Evolutionary conservation across 768 basidiomycete genomes (phyloP), one percentile per base, ranked within the genome.

Genomic region (Termitomyces sp.): DNA sequence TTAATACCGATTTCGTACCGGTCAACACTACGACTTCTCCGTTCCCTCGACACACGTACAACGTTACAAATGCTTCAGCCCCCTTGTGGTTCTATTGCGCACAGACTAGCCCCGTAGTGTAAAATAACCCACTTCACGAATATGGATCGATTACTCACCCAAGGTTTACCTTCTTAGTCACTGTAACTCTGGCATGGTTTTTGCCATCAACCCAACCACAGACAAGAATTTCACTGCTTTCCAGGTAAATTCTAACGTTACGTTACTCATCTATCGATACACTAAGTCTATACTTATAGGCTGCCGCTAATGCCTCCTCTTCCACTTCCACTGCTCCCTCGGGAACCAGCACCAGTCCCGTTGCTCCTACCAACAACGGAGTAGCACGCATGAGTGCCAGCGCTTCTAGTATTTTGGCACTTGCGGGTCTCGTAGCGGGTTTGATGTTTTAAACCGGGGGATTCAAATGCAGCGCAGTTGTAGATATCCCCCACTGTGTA

Each of bases 31-130:
- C 66, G 20, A 13, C 7, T 22, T 2, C 26, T 44, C 29, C 53
- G 4, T 26, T 44, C 31, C 42, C 53, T 29, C 18, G 7, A 27
- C 72, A 78, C 74, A 42, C n/a, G n/a, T n/a, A n/a, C n/a, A n/a
- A n/a, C n/a, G 63, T 85, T 55, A 68, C 72, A 52, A 71, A 81
- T 64, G 68, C 72, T 20, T 68, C 74, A n/a, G 61, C 72, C 3
- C 81, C 85, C 9, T 67, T 84, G 26, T 87, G 84, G 84, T 84
- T 86, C 76, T 83, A 75, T 76, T 85, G 83, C 61, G 74, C 72
- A 18, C 83, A 85, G 68, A 74, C 71, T 1, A 62, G 13, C 12
- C 67, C 72, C 32, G 64, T 55, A 1, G 53, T 46, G 69, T 71
- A 59, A 60, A 59, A 36, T 53, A 43, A 50, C 12, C 41, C 22